phyloP scores from a whole-genome alignment of 2,329 filamentous ascomycete genomes.

The Aureobasidium zeae region DNA sequence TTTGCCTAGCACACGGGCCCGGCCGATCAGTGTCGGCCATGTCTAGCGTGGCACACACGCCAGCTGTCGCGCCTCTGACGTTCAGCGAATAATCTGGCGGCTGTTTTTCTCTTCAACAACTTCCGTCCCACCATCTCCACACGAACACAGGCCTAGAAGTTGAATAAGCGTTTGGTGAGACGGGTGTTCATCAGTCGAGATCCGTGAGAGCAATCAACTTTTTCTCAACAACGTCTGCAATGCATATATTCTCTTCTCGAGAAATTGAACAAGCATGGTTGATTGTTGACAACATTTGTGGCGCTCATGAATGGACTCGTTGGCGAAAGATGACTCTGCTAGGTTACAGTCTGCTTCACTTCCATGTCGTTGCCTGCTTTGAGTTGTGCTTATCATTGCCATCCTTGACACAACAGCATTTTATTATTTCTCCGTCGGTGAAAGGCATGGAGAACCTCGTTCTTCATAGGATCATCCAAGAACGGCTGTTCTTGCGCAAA shows the following conservation, averaged over 20 bases:
- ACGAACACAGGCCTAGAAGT: background rate
- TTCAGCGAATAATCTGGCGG: slow-evolving; percentile 8
- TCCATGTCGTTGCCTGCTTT: slow-evolving; percentile 2
- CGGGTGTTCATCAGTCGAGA: background rate
- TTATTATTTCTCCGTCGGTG: background rate
- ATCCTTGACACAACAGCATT: slow-evolving; percentile 11
- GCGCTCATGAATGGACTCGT: background rate
- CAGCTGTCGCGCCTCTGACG: slow-evolving; percentile 12
- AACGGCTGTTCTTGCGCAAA: slow-evolving; percentile 3
- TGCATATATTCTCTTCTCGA: background rate
- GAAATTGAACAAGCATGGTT: background rate
- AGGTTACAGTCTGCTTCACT: background rate
- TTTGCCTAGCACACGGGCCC: background rate
- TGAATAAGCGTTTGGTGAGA: slow-evolving; percentile 8
- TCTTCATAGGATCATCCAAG: slow-evolving; percentile 5
- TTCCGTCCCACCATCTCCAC: slow-evolving; percentile 3
- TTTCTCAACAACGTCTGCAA: slow-evolving; percentile 4
- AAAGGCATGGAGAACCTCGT: slow-evolving; percentile 2
- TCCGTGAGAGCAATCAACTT: background rate
- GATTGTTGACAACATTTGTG: background rate
- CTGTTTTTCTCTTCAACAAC: slow-evolving; percentile 12
- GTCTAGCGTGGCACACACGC: slow-evolving; percentile 6
- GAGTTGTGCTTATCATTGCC: background rate
- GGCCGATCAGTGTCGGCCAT: slow-evolving; percentile 1
- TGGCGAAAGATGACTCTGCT: background rate